Evolutionary conservation across 805 yeast genomes (phyloP).

Genomic region (Pachysolen tannophilus): DNA sequence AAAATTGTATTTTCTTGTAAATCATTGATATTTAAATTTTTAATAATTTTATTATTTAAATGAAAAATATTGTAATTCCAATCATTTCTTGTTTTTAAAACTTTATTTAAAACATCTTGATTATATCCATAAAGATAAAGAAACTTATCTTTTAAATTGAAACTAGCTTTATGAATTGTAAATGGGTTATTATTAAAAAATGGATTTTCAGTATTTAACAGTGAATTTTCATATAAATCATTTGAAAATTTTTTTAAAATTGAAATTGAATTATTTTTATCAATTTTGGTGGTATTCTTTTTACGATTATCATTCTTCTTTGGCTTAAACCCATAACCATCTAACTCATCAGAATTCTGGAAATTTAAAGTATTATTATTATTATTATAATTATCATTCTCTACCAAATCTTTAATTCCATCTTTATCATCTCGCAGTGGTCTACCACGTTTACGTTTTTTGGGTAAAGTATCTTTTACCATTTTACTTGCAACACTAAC

Average conservation of each 20-base stretch:
- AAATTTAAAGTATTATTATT: constrained; percentile 10
- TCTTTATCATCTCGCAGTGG: neutral
- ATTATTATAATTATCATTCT: constrained; percentile 1
- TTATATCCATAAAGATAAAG: constrained; percentile 43
- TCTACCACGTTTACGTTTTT: no score
- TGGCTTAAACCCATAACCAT: no score
- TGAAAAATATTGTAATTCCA: constrained; percentile 44
- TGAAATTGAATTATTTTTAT: constrained; percentile 3
- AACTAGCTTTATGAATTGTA: constrained; percentile 1
- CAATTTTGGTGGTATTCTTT: neutral
- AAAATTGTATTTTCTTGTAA: no score
- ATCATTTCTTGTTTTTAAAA: constrained; percentile 35
- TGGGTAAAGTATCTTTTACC: no score
- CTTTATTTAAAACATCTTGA: constrained; percentile 29
- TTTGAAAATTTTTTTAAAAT: constrained; percentile 3
- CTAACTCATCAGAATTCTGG: no score
- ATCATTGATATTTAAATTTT: constrained; percentile 11
- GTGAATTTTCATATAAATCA: constrained; percentile 6
- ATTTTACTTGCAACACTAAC: no score
- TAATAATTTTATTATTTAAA: constrained; percentile 26
- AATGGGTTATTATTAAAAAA: neutral
- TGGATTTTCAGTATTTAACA: constrained; percentile 4
- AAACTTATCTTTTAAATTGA: constrained; percentile 30
- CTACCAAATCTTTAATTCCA: constrained; percentile 5
- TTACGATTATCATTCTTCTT: constrained; percentile 1